phyloP scores from a whole-genome alignment of 768 basidiomycete genomes.

The Lactarius akahatsu region DNA sequence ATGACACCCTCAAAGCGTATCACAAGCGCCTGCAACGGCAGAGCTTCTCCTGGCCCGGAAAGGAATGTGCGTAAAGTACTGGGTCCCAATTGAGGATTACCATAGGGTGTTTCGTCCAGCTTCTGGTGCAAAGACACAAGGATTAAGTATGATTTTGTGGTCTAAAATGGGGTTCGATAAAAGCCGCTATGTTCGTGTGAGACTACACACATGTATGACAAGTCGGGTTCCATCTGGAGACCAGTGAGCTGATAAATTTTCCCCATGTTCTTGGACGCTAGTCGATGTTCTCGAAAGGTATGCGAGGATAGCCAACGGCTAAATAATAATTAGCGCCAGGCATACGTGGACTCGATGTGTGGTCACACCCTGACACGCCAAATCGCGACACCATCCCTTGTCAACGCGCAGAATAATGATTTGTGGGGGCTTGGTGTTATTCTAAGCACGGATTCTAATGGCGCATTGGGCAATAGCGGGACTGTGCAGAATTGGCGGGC shows the following conservation, averaged over 20 bases:
- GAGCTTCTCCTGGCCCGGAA: constrained; percentile 77
- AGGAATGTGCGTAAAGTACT: constrained; percentile 65
- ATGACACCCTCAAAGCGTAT: constrained; percentile 82
- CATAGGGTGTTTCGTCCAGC: constrained; percentile 55
- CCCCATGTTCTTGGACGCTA: constrained; percentile 82
- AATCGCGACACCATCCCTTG: constrained; percentile 66
- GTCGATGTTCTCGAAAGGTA: constrained; percentile 72
- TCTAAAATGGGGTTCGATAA: constrained; percentile 46
- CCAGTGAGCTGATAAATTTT: constrained; percentile 74
- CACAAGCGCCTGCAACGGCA: constrained; percentile 63
- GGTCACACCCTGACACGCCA: constrained; percentile 76
- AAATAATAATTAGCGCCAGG: constrained; percentile 11
- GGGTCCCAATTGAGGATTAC: constrained; percentile 50
- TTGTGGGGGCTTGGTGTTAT: constrained; percentile 67
- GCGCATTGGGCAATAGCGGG: constrained; percentile 64
- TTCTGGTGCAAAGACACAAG: constrained; percentile 64
- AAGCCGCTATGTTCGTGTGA: not conserved
- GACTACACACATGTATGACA: constrained; percentile 65
- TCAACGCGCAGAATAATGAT: constrained; percentile 74
- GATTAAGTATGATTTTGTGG: constrained; percentile 75
- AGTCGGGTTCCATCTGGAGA: constrained; percentile 78
- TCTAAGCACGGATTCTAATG: constrained; percentile 56
- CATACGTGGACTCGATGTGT: constrained; percentile 19
- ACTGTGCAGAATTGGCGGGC: constrained; percentile 69
- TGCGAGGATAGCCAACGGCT: constrained; percentile 74